Conservation (phyloP, 1,139 yeast species). For the Geotrichum aggregatum region DNA sequence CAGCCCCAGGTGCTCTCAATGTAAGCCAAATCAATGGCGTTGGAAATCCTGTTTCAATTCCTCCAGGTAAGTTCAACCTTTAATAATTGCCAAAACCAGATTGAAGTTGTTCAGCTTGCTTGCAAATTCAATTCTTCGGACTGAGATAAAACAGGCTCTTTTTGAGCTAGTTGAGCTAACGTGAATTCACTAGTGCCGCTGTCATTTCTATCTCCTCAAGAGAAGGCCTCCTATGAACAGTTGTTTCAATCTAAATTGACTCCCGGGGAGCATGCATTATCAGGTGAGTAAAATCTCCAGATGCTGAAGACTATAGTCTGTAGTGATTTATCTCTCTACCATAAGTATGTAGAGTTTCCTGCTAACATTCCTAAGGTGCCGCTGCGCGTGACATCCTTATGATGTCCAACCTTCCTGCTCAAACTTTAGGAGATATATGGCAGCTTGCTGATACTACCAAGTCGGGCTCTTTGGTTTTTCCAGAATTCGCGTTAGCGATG, state of each 20-base stretch:
- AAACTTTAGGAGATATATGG: conserved; percentile 84
- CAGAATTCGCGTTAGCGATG: conserved; percentile 91
- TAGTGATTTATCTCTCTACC: background rate
- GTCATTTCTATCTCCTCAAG: conserved; percentile 77
- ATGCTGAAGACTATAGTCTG: too few species aligned
- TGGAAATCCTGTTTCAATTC: background rate
- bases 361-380: conserved; percentile 37
- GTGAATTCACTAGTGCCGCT: conserved; percentile 49
- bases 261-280: conserved; percentile 67
- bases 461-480: conserved; percentile 81
- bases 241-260: conserved; percentile 75
- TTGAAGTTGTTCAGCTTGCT: background rate
- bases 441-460: conserved; percentile 80
- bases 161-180: background rate
- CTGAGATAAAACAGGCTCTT: background rate
- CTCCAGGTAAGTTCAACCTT: background rate
- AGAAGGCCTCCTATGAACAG: conserved; percentile 79
- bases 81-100: background rate
- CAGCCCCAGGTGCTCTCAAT: conserved; percentile 29
- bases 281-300: conserved; percentile 43
- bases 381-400: conserved; percentile 73
- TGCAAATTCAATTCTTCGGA: conserved; percentile 18
- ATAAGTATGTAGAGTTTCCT: background rate
- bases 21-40: conserved; percentile 27
- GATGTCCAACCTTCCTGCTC: conserved; percentile 74